A percentile compares a stretch with the other conserved stretches of the same genome.
Evolutionary conservation across 768 basidiomycete species (phyloP).

Genomic region (Phylloporus sp.): DNA sequence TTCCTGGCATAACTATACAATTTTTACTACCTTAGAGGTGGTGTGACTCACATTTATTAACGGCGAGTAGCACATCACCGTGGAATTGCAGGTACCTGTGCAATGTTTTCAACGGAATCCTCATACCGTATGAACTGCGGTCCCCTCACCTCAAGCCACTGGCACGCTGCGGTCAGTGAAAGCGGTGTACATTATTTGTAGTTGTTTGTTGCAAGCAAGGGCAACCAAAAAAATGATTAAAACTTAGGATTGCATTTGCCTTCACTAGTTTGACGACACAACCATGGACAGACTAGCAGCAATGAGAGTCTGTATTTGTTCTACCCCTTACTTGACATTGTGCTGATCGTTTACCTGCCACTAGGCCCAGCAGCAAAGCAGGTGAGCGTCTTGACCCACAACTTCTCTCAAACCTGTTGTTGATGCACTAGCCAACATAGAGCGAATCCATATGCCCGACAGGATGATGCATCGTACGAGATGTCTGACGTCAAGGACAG

Average conservation of each 20-base stretch:
- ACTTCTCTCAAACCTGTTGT: not conserved
- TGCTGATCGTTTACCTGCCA: slow-evolving; percentile 6
- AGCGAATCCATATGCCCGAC: slow-evolving; percentile 64
- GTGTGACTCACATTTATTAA: no score
- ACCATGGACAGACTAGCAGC: slow-evolving; percentile 84
- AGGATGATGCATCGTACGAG: slow-evolving; percentile 59
- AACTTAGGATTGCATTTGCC: slow-evolving; percentile 3
- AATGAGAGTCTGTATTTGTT: slow-evolving; percentile 56
- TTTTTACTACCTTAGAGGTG: no score
- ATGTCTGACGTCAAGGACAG: slow-evolving; percentile 68
- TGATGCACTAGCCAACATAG: slow-evolving; percentile 31
- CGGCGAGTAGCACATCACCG: no score
- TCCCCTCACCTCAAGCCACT: no score
- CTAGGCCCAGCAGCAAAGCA: slow-evolving; percentile 68
- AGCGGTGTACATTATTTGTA: slow-evolving; percentile 17
- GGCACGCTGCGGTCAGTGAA: no score
- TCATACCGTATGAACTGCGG: no score
- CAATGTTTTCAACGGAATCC: no score
- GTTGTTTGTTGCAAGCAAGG: slow-evolving; percentile 10
- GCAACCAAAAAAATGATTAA: not conserved
- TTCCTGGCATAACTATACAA: no score
- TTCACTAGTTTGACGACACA: slow-evolving; percentile 51
- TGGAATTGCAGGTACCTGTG: no score
- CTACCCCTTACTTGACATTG: not conserved
- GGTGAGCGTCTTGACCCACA: slow-evolving; percentile 33